These are phyloP conservation scores for Noccaea bulbosa DNA, from an alignment of 345 rosid genomes.

Conservation along the genomic window DNA sequence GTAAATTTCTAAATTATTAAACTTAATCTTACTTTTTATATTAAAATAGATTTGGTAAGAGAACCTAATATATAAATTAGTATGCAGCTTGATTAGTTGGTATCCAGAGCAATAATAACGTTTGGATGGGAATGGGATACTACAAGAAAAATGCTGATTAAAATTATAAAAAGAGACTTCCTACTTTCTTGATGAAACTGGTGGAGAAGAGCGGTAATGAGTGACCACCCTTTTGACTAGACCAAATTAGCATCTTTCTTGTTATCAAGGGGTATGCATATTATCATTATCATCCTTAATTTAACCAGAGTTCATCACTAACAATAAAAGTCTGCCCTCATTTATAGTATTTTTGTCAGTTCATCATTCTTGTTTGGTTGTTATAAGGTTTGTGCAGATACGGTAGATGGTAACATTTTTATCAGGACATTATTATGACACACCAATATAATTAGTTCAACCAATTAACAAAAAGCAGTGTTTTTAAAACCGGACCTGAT, in stretches of 20 bases:
- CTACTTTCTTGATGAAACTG: constrained; percentile 26
- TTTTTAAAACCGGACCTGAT: too few species aligned
- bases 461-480: neutral
- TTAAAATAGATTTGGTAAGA: neutral
- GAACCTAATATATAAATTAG: neutral
- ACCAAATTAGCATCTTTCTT: constrained; percentile 42
- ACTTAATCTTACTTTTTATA: neutral
- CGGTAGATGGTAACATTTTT: neutral
- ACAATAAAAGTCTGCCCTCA: neutral
- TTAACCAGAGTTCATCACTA: constrained; percentile 11
- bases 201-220: constrained; percentile 32
- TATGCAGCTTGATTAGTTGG: constrained; percentile 35
- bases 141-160: constrained; percentile 33
- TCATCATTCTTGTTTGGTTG: constrained; percentile 5
- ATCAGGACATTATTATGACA: neutral
- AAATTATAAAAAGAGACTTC: neutral
- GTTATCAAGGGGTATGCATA: constrained; percentile 16
- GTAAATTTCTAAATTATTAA: neutral
- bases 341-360: neutral
- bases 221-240: constrained; percentile 38
- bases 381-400: neutral
- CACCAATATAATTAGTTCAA: neutral
- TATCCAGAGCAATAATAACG: constrained; percentile 36
- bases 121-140: constrained; percentile 37
- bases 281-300: constrained; percentile 36